Conservation (phyloP, 169 alveolate species). For the Eimeria necatrix region DNA sequence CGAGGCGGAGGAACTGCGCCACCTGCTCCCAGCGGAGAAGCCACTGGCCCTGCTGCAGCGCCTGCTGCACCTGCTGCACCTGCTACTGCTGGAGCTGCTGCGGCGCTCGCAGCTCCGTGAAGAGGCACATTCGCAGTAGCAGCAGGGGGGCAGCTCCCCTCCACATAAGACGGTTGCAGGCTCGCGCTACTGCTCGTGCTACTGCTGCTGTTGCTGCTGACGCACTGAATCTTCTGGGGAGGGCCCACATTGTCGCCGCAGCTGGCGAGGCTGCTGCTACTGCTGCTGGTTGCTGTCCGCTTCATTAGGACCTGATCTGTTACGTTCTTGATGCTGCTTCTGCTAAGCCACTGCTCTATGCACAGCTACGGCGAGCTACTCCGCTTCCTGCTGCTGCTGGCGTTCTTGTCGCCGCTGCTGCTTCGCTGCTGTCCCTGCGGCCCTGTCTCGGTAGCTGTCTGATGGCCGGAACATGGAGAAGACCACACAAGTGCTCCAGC, state of each 20-base stretch:
- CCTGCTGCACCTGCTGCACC: conserved; percentile 20
- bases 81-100: neutral
- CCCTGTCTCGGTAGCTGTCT: neutral
- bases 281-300: conserved; percentile 68
- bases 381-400: conserved; percentile 15
- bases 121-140: neutral
- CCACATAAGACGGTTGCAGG: conserved; percentile 26
- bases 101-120: neutral
- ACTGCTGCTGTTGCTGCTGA: conserved; percentile 59
- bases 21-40: neutral
- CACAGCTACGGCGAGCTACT: neutral
- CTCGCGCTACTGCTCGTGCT: conserved; percentile 26
- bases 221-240: conserved; percentile 38
- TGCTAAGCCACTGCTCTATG: conserved; percentile 1
- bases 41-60: conserved; percentile 14
- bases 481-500: conserved; percentile 33
- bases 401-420: neutral
- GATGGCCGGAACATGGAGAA: neutral
- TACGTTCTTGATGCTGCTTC: neutral
- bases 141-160: conserved; percentile 26
- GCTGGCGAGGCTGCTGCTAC: conserved; percentile 73
- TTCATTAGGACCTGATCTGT: neutral
- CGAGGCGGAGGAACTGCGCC: conserved; percentile 23
- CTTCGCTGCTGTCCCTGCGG: neutral
- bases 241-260: conserved; percentile 40